Evolutionary conservation across 306 rosid genomes (phyloP).

Genomic region (Mucuna pruriens): DNA sequence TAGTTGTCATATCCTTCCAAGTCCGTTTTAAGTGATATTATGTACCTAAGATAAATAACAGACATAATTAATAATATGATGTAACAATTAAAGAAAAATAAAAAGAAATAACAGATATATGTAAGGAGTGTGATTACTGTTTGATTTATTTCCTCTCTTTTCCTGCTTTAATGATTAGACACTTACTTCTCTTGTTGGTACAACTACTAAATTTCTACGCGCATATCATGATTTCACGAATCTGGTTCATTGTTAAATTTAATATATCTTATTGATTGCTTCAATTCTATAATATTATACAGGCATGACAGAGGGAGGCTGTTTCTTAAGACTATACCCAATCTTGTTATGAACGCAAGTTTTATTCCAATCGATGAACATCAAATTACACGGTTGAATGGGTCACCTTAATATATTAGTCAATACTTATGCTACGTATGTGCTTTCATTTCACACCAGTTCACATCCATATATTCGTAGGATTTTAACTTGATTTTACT

Average conservation of each 20-base stretch:
- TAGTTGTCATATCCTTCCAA: too few species aligned
- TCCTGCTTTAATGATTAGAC: neutral
- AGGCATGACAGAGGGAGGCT: neutral
- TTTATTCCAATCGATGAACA: neutral
- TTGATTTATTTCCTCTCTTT: neutral
- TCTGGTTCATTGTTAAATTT: neutral
- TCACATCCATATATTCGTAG: neutral
- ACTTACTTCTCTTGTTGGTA: neutral
- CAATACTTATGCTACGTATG: neutral
- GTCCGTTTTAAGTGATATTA: too few species aligned
- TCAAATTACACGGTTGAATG: neutral
- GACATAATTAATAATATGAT: too few species aligned
- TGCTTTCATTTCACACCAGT: neutral
- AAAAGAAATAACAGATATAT: too few species aligned
- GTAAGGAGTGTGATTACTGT: neutral
- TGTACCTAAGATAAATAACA: too few species aligned
- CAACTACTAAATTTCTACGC: neutral
- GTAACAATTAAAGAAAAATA: too few species aligned
- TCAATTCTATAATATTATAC: neutral
- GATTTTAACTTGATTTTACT: neutral
- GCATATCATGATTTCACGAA: neutral
- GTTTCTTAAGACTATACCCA: neutral
- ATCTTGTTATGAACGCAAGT: constrained; percentile 10
- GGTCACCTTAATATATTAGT: neutral
- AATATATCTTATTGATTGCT: neutral